These are phyloP conservation scores for Verticillium nonalfalfae DNA, from an alignment of 2,329 filamentous ascomycete species.

Conservation along the genomic window DNA sequence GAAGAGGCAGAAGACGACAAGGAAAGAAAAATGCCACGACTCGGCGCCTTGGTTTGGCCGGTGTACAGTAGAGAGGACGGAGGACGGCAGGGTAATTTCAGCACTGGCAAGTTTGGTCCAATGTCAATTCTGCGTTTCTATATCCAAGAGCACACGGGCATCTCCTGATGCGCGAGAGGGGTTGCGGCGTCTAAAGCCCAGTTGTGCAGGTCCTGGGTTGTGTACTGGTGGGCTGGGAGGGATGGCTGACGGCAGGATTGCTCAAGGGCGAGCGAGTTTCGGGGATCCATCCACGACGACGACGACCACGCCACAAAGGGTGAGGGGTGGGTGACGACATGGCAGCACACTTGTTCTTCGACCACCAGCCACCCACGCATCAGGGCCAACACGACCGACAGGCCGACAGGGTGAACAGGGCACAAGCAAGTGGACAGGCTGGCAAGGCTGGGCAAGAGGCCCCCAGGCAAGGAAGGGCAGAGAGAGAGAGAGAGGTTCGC, in stretches of 20 bases:
- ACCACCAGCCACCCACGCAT: neutral
- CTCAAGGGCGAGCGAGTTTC: neutral
- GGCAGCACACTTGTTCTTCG: neutral
- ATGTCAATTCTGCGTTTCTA: constrained; percentile 13
- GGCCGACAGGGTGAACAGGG: neutral
- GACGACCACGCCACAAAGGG: neutral
- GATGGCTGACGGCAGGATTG: neutral
- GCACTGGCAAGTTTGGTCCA: neutral
- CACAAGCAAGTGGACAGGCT: neutral
- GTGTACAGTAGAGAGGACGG: constrained; percentile 8
- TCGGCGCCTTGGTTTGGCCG: neutral
- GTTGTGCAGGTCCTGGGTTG: constrained; percentile 21
- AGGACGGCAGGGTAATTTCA: neutral
- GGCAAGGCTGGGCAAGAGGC: too few species aligned
- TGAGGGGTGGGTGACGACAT: neutral
- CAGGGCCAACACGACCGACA: neutral
- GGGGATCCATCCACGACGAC: neutral
- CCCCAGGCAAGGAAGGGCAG: too few species aligned
- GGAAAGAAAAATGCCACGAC: neutral
- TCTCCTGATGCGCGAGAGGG: constrained; percentile 16
- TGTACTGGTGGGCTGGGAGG: constrained; percentile 19
- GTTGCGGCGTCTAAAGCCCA: constrained; percentile 21
- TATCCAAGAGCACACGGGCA: neutral
- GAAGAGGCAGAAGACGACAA: neutral
- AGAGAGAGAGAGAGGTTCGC: too few species aligned